A percentile compares a stretch with the other conserved stretches of the same genome.
Conservation (phyloP, 768 basidiomycete genomes). For the Rhizopogon roseolus region DNA sequence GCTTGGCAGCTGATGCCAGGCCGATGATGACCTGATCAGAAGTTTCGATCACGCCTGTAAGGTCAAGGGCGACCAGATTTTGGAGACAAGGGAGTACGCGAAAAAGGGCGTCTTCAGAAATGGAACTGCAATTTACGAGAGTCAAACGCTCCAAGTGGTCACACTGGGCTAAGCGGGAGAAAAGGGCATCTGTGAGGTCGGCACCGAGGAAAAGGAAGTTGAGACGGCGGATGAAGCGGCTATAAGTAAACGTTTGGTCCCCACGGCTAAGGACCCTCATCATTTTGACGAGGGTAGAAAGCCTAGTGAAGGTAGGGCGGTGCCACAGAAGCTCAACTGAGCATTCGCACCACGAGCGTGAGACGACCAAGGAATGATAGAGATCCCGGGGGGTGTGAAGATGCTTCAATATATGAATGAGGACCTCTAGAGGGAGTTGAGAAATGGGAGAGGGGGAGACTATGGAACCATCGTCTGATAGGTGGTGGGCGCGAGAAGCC, state of each 20-base stretch:
- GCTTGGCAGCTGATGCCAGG: slow-evolving; percentile 64
- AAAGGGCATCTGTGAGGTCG: slow-evolving; percentile 69
- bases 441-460: slow-evolving; percentile 51
- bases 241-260: slow-evolving; percentile 81
- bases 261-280: slow-evolving; percentile 58
- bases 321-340: slow-evolving; percentile 95
- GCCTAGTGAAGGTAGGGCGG: slow-evolving; percentile 71
- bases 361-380: slow-evolving; percentile 72
- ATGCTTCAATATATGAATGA: slow-evolving; percentile 88
- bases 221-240: slow-evolving; percentile 83
- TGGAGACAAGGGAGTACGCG: slow-evolving; percentile 64
- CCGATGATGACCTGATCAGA: slow-evolving; percentile 69
- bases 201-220: slow-evolving; percentile 75
- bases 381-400: slow-evolving; percentile 73
- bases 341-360: slow-evolving; percentile 92
- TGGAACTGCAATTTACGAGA: slow-evolving; percentile 68
- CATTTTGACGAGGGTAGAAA: slow-evolving; percentile 73
- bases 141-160: slow-evolving; percentile 84
- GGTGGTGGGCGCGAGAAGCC: slow-evolving; percentile 30
- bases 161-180: slow-evolving; percentile 69
- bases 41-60: slow-evolving; percentile 65
- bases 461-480: slow-evolving; percentile 24
- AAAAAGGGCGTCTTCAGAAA: slow-evolving; percentile 61
- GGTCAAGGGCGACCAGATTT: slow-evolving; percentile 83
- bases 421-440: slow-evolving; percentile 81